Evolutionary conservation across 1,284 basidiomycete genomes (phyloP).

Genomic region (Ganoderma meredithae): DNA sequence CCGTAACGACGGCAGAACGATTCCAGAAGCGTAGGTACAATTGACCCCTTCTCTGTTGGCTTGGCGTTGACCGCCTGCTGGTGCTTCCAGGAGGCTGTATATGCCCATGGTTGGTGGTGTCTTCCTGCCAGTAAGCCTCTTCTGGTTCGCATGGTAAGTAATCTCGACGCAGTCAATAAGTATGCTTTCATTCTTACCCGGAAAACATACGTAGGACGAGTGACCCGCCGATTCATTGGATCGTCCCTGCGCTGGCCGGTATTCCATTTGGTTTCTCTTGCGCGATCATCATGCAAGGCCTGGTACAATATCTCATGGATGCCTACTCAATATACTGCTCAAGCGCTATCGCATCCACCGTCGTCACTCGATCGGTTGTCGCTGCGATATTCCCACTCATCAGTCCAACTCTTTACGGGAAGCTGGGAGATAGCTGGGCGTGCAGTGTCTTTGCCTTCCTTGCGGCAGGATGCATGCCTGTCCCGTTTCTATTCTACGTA

Average conservation of each 20-base stretch:
- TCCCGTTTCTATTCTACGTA: constrained; percentile 58
- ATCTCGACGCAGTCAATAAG: background rate
- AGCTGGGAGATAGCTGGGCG: constrained; percentile 72
- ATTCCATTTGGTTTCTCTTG: constrained; percentile 71
- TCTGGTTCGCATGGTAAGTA: constrained; percentile 63
- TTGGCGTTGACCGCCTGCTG: constrained; percentile 18
- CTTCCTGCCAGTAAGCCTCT: constrained; percentile 65
- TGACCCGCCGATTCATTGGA: constrained; percentile 63
- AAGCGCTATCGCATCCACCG: constrained; percentile 72
- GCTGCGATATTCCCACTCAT: constrained; percentile 73
- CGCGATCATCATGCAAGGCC: constrained; percentile 64
- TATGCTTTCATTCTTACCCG: background rate
- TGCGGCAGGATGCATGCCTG: constrained; percentile 61
- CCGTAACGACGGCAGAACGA: constrained; percentile 56
- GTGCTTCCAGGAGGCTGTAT: constrained; percentile 59
- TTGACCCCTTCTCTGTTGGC: background rate
- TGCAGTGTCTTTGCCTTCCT: constrained; percentile 69
- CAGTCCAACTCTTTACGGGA: constrained; percentile 61
- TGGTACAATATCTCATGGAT: constrained; percentile 73
- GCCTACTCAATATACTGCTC: constrained; percentile 70
- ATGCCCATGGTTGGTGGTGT: constrained; percentile 62
- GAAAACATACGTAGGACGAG: constrained; percentile 53
- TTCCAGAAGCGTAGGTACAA: constrained; percentile 64
- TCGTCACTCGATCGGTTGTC: constrained; percentile 69
- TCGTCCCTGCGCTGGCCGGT: constrained; percentile 67